A percentile compares a stretch with the other conserved stretches of the same genome.
Conservation (phyloP, 352 stramenopile genomes). For the Globisporangium polare region DNA sequence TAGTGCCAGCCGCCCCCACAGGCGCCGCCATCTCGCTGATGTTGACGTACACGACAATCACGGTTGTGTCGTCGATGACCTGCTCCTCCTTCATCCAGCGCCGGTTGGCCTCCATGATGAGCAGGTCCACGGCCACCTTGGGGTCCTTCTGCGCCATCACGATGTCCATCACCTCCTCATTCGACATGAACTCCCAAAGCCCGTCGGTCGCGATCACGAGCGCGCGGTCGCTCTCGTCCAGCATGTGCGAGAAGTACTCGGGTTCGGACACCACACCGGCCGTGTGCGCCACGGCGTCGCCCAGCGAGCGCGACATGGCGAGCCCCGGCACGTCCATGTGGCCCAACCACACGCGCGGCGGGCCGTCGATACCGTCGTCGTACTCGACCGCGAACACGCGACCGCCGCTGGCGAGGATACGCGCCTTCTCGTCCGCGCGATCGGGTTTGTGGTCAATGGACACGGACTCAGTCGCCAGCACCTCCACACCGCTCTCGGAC, state of each 20-base stretch:
- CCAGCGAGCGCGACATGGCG: slow-evolving; percentile 96
- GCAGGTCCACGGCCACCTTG: slow-evolving; percentile 85
- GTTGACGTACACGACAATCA: slow-evolving; percentile 96
- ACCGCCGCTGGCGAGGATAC: slow-evolving; percentile 92
- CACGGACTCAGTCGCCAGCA: slow-evolving; percentile 67
- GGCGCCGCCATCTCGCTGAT: slow-evolving; percentile 37
- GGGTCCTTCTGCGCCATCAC: slow-evolving; percentile 70
- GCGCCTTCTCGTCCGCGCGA: slow-evolving; percentile 92
- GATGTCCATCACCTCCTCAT: slow-evolving; percentile 93
- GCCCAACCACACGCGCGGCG: slow-evolving; percentile 96
- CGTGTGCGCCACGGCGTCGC: slow-evolving; percentile 96
- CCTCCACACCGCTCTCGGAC: slow-evolving; percentile 19
- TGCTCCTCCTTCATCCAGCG: slow-evolving; percentile 99
- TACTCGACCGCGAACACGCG: slow-evolving; percentile 99
- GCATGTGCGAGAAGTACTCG: slow-evolving; percentile 89
- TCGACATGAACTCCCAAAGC: slow-evolving; percentile 98
- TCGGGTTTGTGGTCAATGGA: slow-evolving; percentile 98
- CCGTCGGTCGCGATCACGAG: slow-evolving; percentile 97
- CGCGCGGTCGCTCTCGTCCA: slow-evolving; percentile 88
- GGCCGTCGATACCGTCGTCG: slow-evolving; percentile 97
- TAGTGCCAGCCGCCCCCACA: slow-evolving; percentile 2
- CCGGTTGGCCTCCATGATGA: slow-evolving; percentile 94
- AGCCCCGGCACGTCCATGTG: slow-evolving; percentile 98
- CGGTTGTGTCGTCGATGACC: slow-evolving; percentile 98
- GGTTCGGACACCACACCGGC: slow-evolving; percentile 93